Evolutionary conservation across 768 basidiomycete species (phyloP).

Genomic region (Panus rudis): DNA sequence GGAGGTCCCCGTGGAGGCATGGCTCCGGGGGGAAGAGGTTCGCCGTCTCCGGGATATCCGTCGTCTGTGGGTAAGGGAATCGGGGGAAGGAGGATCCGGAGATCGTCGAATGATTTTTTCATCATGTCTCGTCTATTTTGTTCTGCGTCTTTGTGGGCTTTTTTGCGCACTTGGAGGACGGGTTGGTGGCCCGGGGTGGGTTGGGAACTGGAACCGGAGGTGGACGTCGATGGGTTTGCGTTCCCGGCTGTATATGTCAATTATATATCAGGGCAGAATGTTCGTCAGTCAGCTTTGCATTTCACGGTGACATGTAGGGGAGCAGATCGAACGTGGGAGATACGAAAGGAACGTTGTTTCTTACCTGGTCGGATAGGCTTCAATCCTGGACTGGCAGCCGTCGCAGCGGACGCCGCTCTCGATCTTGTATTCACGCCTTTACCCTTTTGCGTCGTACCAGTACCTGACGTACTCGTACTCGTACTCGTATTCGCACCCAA

Average conservation of each 20-base stretch:
- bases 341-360: slow-evolving; percentile 12
- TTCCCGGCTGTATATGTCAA: slow-evolving; percentile 25
- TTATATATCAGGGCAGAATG: not conserved
- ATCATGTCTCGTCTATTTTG: slow-evolving; percentile 96
- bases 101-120: slow-evolving; percentile 87
- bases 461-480: slow-evolving; percentile 12
- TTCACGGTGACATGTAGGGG: no score
- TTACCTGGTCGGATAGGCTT: slow-evolving; percentile 71
- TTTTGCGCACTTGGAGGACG: slow-evolving; percentile 51
- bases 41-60: slow-evolving; percentile 56
- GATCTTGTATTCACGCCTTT: slow-evolving; percentile 15
- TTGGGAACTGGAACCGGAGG: slow-evolving; percentile 20
- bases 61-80: slow-evolving; percentile 79
- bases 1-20: slow-evolving; percentile 88
- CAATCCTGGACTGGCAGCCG: slow-evolving; percentile 44
- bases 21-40: slow-evolving; percentile 78
- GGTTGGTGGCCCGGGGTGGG: slow-evolving; percentile 20
- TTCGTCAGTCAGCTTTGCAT: slow-evolving; percentile 2
- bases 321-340: no score
- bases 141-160: slow-evolving; percentile 93
- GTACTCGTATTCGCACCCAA: slow-evolving; percentile 40
- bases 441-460: slow-evolving; percentile 16
- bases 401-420: slow-evolving; percentile 14
- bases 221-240: no score
- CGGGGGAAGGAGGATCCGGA: slow-evolving; percentile 78